Evolutionary conservation across 139 green algal genomes (phyloP), one percentile per base, ranked within the genome.

Genomic region (Asterochloris sp.): DNA sequence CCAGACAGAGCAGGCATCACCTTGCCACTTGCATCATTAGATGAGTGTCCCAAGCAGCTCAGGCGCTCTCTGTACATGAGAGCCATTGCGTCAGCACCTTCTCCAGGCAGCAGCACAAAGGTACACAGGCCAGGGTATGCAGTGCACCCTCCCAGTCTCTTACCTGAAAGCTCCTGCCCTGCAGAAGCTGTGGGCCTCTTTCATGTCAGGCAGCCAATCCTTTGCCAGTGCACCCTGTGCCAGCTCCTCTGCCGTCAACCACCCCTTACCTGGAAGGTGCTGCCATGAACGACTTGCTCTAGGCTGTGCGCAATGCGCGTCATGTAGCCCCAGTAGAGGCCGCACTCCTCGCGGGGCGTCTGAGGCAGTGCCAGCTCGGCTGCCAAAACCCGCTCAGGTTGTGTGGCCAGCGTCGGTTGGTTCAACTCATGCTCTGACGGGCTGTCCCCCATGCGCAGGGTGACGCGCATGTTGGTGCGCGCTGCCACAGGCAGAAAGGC

Each of bases 291-390:
- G 23, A 93, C 87, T 10, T 84, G 89, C 21, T 80, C 68, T 17
- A 98, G 78, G 23, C 86, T 89, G 61, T 82, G 74, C 0, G 92
- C 93, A 0, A 98, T 71, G n/a, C 95, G 89, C 24, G 92, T 90
- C 29, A 85, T 86, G 89, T 96, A 98, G 66, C 95, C 95, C 96
- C 96, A 98, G 83, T 97, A 97, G 26, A 89, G 80, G 0, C 94
- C 95, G 11, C 76, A 71, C 29, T 83, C 66, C 69, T 89, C 85
- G 0, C 90, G 86, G 1, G 94, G 94, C 17, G 86, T 85, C 17
- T 62, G 78, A 0, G 92, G 92, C 0, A 87, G 29, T 24, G 90
- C 90, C 21, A 90, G 62, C 83, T 89, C 66, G 15, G 67, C 79
- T 24, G 61, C 61, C 23, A 79, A 23, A 47, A 80, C 74, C 67